phyloP scores from a whole-genome alignment of 1,284 basidiomycete genomes.

The Fistulina hepatica region DNA sequence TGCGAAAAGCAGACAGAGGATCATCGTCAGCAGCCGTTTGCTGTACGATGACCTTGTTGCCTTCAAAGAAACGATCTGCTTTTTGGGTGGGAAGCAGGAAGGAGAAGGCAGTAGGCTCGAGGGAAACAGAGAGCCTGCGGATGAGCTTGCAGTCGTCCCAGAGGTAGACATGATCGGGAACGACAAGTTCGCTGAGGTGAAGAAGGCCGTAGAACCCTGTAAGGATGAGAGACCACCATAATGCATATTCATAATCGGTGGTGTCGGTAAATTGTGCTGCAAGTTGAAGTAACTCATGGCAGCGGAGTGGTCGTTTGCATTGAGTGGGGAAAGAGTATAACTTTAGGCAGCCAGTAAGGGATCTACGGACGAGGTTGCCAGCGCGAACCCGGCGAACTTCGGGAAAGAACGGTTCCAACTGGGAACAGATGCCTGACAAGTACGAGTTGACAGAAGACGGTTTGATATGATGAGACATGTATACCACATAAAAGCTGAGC shows the following conservation, averaged over 20 bases:
- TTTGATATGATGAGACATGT: slow-evolving; percentile 29
- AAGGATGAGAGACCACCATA: too few relatives aligned
- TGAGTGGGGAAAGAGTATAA: too few relatives aligned
- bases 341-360: too few relatives aligned
- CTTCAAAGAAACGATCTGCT: slow-evolving; percentile 22
- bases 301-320: too few relatives aligned
- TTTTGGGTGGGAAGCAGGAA: slow-evolving; percentile 25
- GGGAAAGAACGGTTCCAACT: slow-evolving; percentile 28
- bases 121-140: slow-evolving; percentile 8
- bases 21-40: slow-evolving; percentile 3
- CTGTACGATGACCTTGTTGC: slow-evolving; percentile 16
- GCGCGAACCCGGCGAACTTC: too few relatives aligned
- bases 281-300: too few relatives aligned
- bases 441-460: slow-evolving; percentile 28
- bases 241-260: too few relatives aligned
- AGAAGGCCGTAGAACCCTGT: slow-evolving; percentile 22
- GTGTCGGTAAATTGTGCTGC: too few relatives aligned
- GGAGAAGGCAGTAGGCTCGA: background rate
- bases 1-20: slow-evolving; percentile 10
- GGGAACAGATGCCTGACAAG: slow-evolving; percentile 30
- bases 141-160: slow-evolving; percentile 16
- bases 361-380: too few relatives aligned
- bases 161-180: slow-evolving; percentile 12
- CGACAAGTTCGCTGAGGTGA: slow-evolving; percentile 23
- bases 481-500: slow-evolving; percentile 27